A percentile compares a stretch with the other conserved stretches of the same genome.
Conservation (phyloP, 371 early-diverging fungal species). For the Mucor irregularis region DNA sequence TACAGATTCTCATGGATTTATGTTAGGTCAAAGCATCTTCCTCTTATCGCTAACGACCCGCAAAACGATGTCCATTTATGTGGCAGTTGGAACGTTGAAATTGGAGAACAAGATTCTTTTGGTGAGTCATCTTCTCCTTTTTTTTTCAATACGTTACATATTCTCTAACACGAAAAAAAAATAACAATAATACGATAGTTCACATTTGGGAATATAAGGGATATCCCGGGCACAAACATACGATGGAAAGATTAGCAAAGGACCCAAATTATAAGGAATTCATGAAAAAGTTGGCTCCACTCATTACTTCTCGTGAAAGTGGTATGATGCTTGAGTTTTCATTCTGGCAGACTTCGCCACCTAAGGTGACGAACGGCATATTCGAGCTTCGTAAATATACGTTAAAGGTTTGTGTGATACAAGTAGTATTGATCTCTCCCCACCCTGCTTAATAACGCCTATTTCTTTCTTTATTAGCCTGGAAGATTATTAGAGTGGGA, state of each 20-base stretch:
- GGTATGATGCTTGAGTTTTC: constrained; percentile 91
- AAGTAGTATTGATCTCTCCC: too few relatives aligned
- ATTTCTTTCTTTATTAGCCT: constrained; percentile 52
- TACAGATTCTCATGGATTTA: background rate
- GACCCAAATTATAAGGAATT: constrained; percentile 52
- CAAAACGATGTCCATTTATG: constrained; percentile 76
- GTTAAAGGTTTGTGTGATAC: constrained; percentile 54
- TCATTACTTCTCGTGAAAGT: constrained; percentile 73
- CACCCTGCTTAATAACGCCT: background rate
- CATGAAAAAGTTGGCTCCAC: constrained; percentile 63
- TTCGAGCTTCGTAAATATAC: constrained; percentile 91
- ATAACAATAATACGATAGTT: too few relatives aligned
- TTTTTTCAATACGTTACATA: background rate
- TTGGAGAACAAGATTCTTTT: constrained; percentile 86
- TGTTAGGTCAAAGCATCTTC: constrained; percentile 62
- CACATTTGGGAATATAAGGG: constrained; percentile 96
- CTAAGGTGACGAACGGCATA: constrained; percentile 75
- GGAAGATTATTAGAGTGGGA: constrained; percentile 94
- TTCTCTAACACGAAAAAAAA: too few relatives aligned
- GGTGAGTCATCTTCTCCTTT: constrained; percentile 40
- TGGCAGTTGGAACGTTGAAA: constrained; percentile 86
- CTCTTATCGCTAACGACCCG: constrained; percentile 73
- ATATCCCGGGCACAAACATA: constrained; percentile 77
- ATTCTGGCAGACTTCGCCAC: constrained; percentile 87
- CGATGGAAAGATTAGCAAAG: constrained; percentile 48